Evolutionary conservation across 345 rosid species (phyloP), one percentile per base, ranked within the genome.

Genomic region (Euphorbia peplus): DNA sequence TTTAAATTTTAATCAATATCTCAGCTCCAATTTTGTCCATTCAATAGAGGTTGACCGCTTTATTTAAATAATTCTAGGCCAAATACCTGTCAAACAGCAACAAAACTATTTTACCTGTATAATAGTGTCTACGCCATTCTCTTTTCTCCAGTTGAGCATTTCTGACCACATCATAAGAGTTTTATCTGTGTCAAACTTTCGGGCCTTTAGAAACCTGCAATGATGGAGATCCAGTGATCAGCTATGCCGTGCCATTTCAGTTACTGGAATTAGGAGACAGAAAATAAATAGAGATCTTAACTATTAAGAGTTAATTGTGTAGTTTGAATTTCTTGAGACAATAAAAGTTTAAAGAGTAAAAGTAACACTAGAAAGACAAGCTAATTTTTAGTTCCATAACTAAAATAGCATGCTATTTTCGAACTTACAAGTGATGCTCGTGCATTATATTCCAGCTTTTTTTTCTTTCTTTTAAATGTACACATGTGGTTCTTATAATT

Each of bases 61-160:
- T 47, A 29, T 21, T 41, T 50, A 69, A 28, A 39, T 8, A 21
- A 29, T 41, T 48, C 39, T 10, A 44, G 28, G 46, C 42, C 26
- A 35, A 15, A 47, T 14, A 71, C 5, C 61, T 16, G 55, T 22
- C 69, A 75, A 60, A 12, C 37, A 46, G 62, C 1, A 56, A 66
- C 3, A 64, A 18, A 37, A 60, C 50, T 44, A 6, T 55, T 69
- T 78, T 86, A 93, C 98, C 96, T 84, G 92, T 67, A 83, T 10
- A 69, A 91, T 86, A 29, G 93, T 74, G 80, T 93, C 97, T 63
- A 84, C 92, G 39, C 85, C 82, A 37, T 83, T 52, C 76, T 91
- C 93, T 74, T 78, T 81, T 82, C 98, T 90, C 98, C 96, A 93
- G 60, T 86, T 85, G 50, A 91, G 82, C 98, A 93, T 93, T 26